These are phyloP conservation scores for Fusarium odoratissimum DNA, from an alignment of 2,329 filamentous ascomycete genomes.

Conservation along the genomic window DNA sequence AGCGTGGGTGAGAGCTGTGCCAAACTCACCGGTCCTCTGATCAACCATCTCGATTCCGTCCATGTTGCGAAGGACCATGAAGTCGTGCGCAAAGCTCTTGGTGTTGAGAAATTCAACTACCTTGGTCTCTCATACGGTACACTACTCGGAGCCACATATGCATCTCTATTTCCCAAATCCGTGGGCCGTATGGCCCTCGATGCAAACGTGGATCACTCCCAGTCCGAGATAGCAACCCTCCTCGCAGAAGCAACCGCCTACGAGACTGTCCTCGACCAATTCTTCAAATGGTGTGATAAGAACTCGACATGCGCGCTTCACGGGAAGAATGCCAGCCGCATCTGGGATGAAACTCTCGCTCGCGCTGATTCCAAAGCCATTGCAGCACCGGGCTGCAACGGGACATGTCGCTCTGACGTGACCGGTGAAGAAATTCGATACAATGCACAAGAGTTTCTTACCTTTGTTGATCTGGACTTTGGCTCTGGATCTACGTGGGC, in stretches of 20 bases:
- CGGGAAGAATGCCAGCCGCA: conserved; percentile 24
- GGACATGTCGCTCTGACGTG: conserved; percentile 31
- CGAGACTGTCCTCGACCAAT: conserved; percentile 33
- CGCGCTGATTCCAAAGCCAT: conserved; percentile 27
- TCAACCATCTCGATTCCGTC: conserved; percentile 39
- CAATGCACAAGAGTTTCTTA: conserved; percentile 19
- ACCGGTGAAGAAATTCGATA: conserved; percentile 42
- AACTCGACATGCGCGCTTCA: conserved; percentile 35
- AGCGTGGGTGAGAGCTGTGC: conserved; percentile 38
- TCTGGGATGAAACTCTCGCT: conserved; percentile 30
- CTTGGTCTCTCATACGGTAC: conserved; percentile 54
- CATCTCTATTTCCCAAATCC: conserved; percentile 45
- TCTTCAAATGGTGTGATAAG: conserved; percentile 40
- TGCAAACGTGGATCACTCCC: conserved; percentile 42
- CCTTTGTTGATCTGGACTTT: conserved; percentile 23
- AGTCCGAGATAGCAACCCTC: conserved; percentile 27
- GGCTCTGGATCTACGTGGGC: conserved; percentile 19
- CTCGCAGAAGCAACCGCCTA: conserved; percentile 30
- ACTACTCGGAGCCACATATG: conserved; percentile 49
- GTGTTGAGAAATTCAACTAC: conserved; percentile 44
- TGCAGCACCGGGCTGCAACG: conserved; percentile 21
- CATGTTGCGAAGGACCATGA: conserved; percentile 42
- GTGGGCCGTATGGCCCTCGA: conserved; percentile 46
- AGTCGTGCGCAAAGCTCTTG: conserved; percentile 39
- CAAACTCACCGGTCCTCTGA: conserved; percentile 38